These are phyloP conservation scores for Ceratocystis papillata DNA, from an alignment of 2,329 filamentous ascomycete genomes.

Conservation along the genomic window DNA sequence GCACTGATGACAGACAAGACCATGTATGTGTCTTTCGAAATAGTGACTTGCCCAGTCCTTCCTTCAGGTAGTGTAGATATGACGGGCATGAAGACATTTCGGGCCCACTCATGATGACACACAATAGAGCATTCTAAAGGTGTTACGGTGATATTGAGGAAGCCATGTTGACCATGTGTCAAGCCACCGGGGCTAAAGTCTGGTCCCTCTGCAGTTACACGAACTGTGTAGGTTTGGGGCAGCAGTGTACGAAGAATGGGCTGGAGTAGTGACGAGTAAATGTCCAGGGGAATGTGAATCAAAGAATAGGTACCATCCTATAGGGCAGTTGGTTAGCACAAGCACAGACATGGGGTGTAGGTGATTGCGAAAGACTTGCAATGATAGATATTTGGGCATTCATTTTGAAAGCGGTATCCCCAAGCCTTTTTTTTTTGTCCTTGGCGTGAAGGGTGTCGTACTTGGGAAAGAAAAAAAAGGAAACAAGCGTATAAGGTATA, in stretches of 20 bases:
- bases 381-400: slow-evolving; percentile 49
- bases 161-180: slow-evolving; percentile 51
- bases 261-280: slow-evolving; percentile 70
- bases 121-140: slow-evolving; percentile 88
- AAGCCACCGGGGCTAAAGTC: slow-evolving; percentile 21
- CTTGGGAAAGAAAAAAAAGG: neutral
- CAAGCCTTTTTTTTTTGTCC: no score
- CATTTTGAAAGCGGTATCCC: slow-evolving; percentile 31
- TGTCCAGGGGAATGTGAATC: slow-evolving; percentile 75
- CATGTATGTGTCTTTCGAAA: slow-evolving; percentile 74
- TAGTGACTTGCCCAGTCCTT: slow-evolving; percentile 47
- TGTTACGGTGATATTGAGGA: slow-evolving; percentile 88
- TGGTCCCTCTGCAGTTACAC: slow-evolving; percentile 31
- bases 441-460: slow-evolving; percentile 10
- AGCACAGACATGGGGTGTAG: neutral
- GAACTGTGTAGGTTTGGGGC: slow-evolving; percentile 44
- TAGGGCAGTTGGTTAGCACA: slow-evolving; percentile 1
- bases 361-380: slow-evolving; percentile 34
- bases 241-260: slow-evolving; percentile 78
- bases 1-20: slow-evolving; percentile 84
- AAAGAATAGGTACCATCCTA: slow-evolving; percentile 81
- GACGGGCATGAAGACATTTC: slow-evolving; percentile 62
- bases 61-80: slow-evolving; percentile 52
- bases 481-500: neutral
- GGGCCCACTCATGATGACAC: slow-evolving; percentile 65